These are phyloP conservation scores for Fusarium foetens DNA, from an alignment of 2,329 filamentous ascomycete genomes.

Conservation along the genomic window DNA sequence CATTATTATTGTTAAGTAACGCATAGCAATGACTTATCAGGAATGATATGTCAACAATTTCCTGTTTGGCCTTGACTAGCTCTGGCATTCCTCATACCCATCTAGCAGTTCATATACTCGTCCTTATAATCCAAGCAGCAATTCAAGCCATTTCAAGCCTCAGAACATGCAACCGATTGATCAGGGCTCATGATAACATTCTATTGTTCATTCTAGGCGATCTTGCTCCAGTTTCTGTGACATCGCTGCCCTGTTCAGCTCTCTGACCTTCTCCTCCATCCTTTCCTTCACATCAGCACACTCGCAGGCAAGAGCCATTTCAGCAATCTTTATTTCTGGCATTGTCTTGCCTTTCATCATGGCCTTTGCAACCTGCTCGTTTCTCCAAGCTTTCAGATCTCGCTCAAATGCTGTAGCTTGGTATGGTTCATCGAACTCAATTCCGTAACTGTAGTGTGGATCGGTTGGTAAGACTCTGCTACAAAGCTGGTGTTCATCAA, in stretches of 20 bases:
- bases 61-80: too few species aligned
- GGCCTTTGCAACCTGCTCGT: not conserved
- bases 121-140: not conserved
- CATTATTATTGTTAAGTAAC: not conserved
- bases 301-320: not conserved
- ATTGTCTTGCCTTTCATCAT: not conserved
- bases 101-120: not conserved
- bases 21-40: too few species aligned
- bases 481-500: not conserved
- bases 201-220: not conserved
- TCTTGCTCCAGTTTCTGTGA: not conserved
- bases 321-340: not conserved
- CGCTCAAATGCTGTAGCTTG: not conserved
- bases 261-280: not conserved
- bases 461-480: not conserved
- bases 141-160: too few species aligned
- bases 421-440: not conserved
- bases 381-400: not conserved
- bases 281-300: not conserved
- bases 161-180: accelerated
- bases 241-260: not conserved
- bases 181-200: too few species aligned
- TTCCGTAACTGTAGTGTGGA: not conserved
- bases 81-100: not conserved
- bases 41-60: not conserved